Percentiles rank a stretch among this genome's conserved stretches.
These are phyloP conservation scores for Ustilago bromivora DNA, from an alignment of 1,284 basidiomycete species.

Conservation along the genomic window DNA sequence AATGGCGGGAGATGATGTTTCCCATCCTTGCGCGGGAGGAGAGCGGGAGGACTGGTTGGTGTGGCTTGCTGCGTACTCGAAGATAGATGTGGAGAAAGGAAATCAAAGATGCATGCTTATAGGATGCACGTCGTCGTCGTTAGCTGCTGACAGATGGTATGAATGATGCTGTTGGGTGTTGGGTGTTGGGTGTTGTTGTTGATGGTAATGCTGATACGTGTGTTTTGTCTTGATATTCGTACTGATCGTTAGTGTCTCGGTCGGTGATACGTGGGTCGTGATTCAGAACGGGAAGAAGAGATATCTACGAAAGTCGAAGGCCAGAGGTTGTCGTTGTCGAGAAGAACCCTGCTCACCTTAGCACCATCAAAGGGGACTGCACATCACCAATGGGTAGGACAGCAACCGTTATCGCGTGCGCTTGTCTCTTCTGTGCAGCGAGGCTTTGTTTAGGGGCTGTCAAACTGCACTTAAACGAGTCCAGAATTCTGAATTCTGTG, in stretches of 20 bases:
- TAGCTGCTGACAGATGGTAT: no score
- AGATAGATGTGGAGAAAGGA: no score
- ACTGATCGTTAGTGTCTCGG: no score
- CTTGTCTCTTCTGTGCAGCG: not conserved
- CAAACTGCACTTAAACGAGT: not conserved
- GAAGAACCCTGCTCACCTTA: not conserved
- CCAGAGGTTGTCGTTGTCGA: not conserved
- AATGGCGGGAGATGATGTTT: constrained; percentile 20
- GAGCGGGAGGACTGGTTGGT: no score
- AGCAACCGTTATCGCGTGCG: not conserved
- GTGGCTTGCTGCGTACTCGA: no score
- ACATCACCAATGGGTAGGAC: not conserved
- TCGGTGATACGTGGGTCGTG: not conserved
- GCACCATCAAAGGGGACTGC: not conserved
- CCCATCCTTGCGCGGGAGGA: constrained; percentile 19
- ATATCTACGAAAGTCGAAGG: not conserved
- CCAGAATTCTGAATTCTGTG: no score
- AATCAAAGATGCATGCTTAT: no score
- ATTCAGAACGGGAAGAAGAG: not conserved
- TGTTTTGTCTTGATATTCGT: no score
- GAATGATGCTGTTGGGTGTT: no score
- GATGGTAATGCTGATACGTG: no score
- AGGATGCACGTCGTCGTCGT: no score
- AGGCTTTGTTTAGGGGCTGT: constrained; percentile 8
- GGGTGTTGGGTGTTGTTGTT: no score